Evolutionary conservation across 176 grass and related monocot genomes (phyloP), one percentile per base, ranked within the genome.

Genomic region (Raddia guianensis): DNA sequence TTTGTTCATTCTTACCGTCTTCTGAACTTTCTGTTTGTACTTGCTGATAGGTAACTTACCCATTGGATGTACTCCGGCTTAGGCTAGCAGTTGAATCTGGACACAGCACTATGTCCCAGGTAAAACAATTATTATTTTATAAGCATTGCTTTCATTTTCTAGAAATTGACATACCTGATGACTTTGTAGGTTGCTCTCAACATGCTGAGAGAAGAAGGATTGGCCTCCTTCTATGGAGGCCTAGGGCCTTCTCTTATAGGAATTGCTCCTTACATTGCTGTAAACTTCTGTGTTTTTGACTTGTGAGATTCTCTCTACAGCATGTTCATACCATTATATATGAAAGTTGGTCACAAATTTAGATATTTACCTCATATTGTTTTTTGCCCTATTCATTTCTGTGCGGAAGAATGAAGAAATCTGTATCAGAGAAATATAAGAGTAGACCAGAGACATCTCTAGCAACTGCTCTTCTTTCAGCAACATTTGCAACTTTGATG

Each of bases 201-300:
- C 82, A 99, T 93, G 92, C 86, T 99, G 60, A 91, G 88, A 88
- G 92, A 98, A 68, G 96, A 95, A 93, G 92, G 96, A 0, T 55
- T 99, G 63, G 92, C 90, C 70, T 91, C 92, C 10, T 99, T 99
- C 84, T 99, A 99, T 47, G 66, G 80, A 75, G 96, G 96, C 57
- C 80, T 99, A 52, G 96, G 96, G 83, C 96, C 96, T 74, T 99
- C 96, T 87, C 90, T 99, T 84, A 75, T 99, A 66, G 86, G 82
- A 74, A 99, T 99, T 73, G 96, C 92, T 16, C 96, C 96, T 68
- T 99, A 99, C 88, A 95, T 99, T 82, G 96, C 96, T 77, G 78
- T 99, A 61, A 99, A 99, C 80, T 99, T 99, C 82, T 99, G 96
- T 86, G 89, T 99, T 84, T 99, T 99, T 93, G 96, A 99, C 88